phyloP scores from a whole-genome alignment of 345 rosid species.

The Pseudoturritis turrita region DNA sequence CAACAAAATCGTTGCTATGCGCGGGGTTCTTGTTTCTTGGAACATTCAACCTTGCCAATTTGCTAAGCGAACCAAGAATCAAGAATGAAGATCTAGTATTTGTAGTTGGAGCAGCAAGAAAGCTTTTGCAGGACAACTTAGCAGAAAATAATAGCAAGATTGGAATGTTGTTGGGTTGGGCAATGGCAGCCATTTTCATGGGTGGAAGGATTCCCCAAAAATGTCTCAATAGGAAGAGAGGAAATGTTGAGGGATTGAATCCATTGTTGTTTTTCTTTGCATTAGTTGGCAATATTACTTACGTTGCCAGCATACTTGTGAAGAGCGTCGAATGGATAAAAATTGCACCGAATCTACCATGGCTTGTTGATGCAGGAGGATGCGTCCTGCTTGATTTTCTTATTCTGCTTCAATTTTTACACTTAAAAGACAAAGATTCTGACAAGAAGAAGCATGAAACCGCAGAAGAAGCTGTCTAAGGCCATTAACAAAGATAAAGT shows the following conservation, averaged over 20 bases:
- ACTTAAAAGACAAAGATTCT: conserved; percentile 35
- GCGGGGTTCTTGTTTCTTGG: conserved; percentile 65
- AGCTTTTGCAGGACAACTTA: conserved; percentile 54
- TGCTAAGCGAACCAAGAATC: conserved; percentile 21
- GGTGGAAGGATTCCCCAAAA: conserved; percentile 93
- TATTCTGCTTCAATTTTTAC: conserved; percentile 61
- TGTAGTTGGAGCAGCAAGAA: conserved; percentile 47
- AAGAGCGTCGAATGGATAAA: conserved; percentile 58
- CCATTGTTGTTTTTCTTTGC: conserved; percentile 86
- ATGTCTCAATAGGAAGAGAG: conserved; percentile 72
- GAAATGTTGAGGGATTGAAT: conserved; percentile 77
- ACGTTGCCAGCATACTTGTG: conserved; percentile 76
- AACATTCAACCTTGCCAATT: conserved; percentile 37
- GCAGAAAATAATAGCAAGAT: conserved; percentile 30
- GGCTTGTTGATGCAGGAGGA: conserved; percentile 87
- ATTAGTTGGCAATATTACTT: conserved; percentile 66
- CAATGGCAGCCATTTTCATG: conserved; percentile 84
- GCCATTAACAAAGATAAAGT: background rate
- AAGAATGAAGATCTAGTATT: conserved; percentile 39
- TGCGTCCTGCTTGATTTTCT: conserved; percentile 71
- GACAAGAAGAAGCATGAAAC: conserved; percentile 23
- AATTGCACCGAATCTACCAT: conserved; percentile 69
- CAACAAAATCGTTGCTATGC: conserved; percentile 56
- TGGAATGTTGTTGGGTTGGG: conserved; percentile 74
- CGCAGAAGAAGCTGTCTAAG: conserved; percentile 21